Evolutionary conservation across 306 rosid species (phyloP).

Genomic region (Heteromeles arbutifolia): DNA sequence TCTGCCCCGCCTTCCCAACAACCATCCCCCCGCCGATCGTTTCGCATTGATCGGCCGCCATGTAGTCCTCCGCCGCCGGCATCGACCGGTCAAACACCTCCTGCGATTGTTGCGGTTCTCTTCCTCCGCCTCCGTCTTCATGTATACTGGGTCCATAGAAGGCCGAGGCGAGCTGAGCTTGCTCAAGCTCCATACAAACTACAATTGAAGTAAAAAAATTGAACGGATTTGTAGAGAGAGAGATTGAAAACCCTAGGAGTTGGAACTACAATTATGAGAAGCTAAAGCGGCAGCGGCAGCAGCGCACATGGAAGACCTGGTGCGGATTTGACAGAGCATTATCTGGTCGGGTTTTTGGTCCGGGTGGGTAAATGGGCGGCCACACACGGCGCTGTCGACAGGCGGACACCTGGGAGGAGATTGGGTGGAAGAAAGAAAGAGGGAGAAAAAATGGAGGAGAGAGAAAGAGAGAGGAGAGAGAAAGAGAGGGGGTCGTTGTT

Average conservation of each 20-base stretch:
- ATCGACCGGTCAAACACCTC: conserved; percentile 8
- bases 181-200: not conserved
- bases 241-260: conserved; percentile 43
- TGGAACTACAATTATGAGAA: conserved; percentile 19
- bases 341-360: not conserved
- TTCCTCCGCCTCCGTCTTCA: not conserved
- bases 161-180: conserved; percentile 6
- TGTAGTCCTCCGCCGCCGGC: conserved; percentile 8
- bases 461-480: not conserved
- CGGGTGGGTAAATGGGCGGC: not conserved
- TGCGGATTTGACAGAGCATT: conserved; percentile 38
- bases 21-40: conserved; percentile 11
- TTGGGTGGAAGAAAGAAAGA: not conserved
- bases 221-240: not conserved
- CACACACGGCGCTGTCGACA: not conserved
- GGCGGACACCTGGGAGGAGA: not conserved
- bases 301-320: conserved; percentile 39
- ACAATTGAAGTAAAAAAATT: not conserved
- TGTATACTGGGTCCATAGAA: not conserved
- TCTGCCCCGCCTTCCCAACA: not conserved
- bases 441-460: not conserved
- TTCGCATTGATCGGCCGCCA: conserved; percentile 25
- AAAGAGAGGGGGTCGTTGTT: not conserved
- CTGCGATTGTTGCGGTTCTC: not conserved
- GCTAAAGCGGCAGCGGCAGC: conserved; percentile 25